Percentiles rank a stretch among this genome's conserved stretches.
Evolutionary conservation across 2,329 filamentous ascomycete genomes (phyloP).

Genomic region (Juglanconis oblonga): DNA sequence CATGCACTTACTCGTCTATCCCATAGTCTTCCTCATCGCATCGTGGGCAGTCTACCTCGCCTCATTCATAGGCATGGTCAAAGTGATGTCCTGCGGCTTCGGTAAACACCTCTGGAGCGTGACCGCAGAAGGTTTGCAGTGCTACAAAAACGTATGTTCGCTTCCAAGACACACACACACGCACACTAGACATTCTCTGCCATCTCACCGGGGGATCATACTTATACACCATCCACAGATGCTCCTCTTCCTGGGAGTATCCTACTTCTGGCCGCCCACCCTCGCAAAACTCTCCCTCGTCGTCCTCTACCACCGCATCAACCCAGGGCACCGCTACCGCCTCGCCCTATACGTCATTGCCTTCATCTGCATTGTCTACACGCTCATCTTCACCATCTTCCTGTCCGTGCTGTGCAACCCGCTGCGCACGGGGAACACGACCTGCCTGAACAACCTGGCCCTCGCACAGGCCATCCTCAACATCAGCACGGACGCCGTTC

Average conservation of each 20-base stretch:
- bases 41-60: constrained; percentile 16
- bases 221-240: constrained; percentile 2
- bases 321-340: constrained; percentile 15
- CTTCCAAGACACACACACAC: too few species aligned
- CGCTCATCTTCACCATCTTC: constrained; percentile 22
- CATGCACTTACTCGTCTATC: neutral
- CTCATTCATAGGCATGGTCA: constrained; percentile 16
- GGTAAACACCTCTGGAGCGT: constrained; percentile 18
- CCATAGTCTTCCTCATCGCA: constrained; percentile 15
- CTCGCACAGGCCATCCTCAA: constrained; percentile 43
- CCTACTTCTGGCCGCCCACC: constrained; percentile 23
- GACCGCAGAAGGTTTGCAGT: constrained; percentile 10
- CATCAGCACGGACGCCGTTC: constrained; percentile 42
- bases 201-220: too few species aligned
- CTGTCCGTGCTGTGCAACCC: constrained; percentile 26
- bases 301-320: constrained; percentile 22
- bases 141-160: constrained; percentile 11
- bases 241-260: constrained; percentile 18
- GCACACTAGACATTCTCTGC: too few species aligned
- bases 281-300: constrained; percentile 22
- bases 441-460: constrained; percentile 41
- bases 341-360: constrained; percentile 12
- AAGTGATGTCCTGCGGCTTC: constrained; percentile 15
- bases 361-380: constrained; percentile 16
- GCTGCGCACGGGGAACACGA: constrained; percentile 19